Evolutionary conservation across 139 green algal genomes (phyloP), one percentile per base, ranked within the genome.

Genomic region (Chlorella ohadii): DNA sequence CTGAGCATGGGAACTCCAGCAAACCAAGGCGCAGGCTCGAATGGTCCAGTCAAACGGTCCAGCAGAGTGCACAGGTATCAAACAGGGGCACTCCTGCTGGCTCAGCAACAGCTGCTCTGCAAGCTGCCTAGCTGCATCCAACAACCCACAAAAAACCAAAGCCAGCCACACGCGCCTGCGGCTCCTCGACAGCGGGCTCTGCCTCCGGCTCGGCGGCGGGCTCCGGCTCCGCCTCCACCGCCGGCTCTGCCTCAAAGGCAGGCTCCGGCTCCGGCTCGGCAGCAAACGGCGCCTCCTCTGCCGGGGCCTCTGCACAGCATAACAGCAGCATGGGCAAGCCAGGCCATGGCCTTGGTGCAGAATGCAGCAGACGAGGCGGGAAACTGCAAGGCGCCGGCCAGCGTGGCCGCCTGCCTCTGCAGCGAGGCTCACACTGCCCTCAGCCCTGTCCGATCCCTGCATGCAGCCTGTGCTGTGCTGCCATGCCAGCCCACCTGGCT

Each of bases 141-240:
- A 3, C 13, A 20, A 17, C 65, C 31, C 65, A 41, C n/a, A 72
- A 1, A 16, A 38, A 20, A 1, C 9, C 28, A 39, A 20, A 67
- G 33, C 59, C n/a, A n/a, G n/a, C n/a, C n/a, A n/a, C 25, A 68
- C 5, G 15, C 27, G 59, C 70, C 70, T 79, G 47, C 47, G 47
- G 47, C 72, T 79, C 47, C 44, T 51, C 44, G 9, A 9, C 6
- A 16, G 44, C 44, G 6, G 44, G 44, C 44, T 51, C 7, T 16
- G 71, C 41, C 71, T 63, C 71, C 25, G 71, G 71, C 64, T 82
- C 59, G 22, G 74, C 22, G 33, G 65, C 65, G 4, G 68, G 68
- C 68, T 59, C 39, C 44, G 68, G 19, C 76, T 82, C 76, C 23
- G 76, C 55, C 65, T 82, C 76, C 3, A 39, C 3, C 1, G 12